Percentiles rank a stretch among this genome's conserved stretches.
phyloP scores from a whole-genome alignment of 768 basidiomycete genomes.

The Suillus bovinus region DNA sequence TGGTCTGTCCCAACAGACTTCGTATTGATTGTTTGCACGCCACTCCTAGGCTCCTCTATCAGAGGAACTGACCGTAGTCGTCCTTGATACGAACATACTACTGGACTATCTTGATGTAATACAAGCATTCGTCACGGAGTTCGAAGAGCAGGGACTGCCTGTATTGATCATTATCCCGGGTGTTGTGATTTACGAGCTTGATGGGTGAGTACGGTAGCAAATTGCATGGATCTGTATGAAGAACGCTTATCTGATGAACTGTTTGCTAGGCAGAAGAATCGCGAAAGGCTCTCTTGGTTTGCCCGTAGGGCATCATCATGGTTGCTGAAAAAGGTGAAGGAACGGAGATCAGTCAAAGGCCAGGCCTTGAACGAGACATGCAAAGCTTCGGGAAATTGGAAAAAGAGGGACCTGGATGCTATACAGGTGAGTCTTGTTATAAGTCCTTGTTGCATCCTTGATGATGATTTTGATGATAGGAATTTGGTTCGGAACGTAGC shows the following conservation, averaged over 20 bases:
- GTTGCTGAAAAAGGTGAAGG: constrained; percentile 61
- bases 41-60: constrained; percentile 40
- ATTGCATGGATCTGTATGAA: constrained; percentile 4
- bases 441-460: neutral
- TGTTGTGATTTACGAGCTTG: constrained; percentile 75
- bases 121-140: constrained; percentile 62
- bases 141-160: constrained; percentile 50
- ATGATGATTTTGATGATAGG: constrained; percentile 8
- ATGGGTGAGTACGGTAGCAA: constrained; percentile 47
- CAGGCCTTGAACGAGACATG: constrained; percentile 66
- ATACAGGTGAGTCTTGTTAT: constrained; percentile 33
- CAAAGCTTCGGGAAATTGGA: constrained; percentile 63
- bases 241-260: constrained; percentile 8
- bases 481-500: constrained; percentile 36
- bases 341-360: constrained; percentile 55
- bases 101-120: constrained; percentile 66
- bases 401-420: constrained; percentile 44
- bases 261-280: constrained; percentile 40
- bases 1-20: neutral
- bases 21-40: neutral
- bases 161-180: constrained; percentile 69
- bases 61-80: constrained; percentile 48
- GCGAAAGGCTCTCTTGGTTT: constrained; percentile 52
- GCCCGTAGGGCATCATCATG: constrained; percentile 70
- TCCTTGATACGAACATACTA: constrained; percentile 81